Evolutionary conservation across 106 monocot species (phyloP), one percentile per base, ranked within the genome.

Genomic region (Posidonia australis): DNA sequence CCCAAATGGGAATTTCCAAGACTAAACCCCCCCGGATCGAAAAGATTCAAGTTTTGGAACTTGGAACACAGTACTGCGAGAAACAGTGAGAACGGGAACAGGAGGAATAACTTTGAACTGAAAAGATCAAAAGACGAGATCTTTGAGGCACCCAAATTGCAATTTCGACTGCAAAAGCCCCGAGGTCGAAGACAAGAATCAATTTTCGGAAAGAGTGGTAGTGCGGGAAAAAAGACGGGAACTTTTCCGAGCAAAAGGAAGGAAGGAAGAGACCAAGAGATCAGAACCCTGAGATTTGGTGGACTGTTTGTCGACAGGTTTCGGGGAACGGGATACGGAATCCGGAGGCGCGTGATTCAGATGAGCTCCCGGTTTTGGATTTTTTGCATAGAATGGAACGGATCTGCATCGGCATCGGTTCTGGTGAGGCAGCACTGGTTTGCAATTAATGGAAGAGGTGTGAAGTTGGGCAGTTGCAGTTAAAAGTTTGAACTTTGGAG

Each of bases 51-150:
- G 1, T 29, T 58, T 27, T 10, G 28, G 52, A 52, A 52, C 36
- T 7, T 7, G 36, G 7, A 36, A 36, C 36, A 36, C 5, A 36
- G 36, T 9, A 52, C 21, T 52, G 52, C 9, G 52, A 52, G 9
- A n/a, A 10, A 20, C 10, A 9, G 52, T 22, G 52, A 52, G 19
- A 20, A 52, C 30, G 20, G 60, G 20, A 41, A 43, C 20, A 28
- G 42, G n/a, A 43, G 1, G 61, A 44, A 9, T 54, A 24, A 22
- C 2, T 22, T 22, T 54, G 23, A 12, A n/a, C 53, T 22, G 53
- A 29, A 58, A 58, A 58, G 17, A 31, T 17, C 18, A 58, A 61
- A 61, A 42, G 43, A 11, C 14, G 61, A 61, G 61, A 61, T 61
- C 61, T 61, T 41, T 20, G 61, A 43, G 19, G 11, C 26, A 58